Conservation (phyloP, 768 basidiomycete genomes). For the Lactifluus rugatus region DNA sequence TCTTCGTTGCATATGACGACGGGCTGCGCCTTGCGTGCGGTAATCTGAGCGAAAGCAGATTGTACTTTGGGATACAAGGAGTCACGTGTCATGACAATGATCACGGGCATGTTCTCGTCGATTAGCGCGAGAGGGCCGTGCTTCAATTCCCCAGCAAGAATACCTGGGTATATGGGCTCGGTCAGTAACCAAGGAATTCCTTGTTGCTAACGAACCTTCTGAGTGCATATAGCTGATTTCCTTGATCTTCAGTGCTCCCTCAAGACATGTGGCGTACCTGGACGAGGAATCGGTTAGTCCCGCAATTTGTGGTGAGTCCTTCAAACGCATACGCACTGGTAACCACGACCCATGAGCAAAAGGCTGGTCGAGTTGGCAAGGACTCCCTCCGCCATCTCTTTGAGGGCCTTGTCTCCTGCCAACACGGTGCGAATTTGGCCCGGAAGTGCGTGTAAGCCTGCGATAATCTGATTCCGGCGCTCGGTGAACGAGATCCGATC, state of each 20-base stretch:
- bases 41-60: conserved; percentile 92
- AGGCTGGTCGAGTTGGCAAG: conserved; percentile 73
- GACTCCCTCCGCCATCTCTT: conserved; percentile 75
- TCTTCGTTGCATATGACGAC: conserved; percentile 94
- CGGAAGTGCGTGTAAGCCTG: conserved; percentile 85
- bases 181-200: not conserved
- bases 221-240: conserved; percentile 93
- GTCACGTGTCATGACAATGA: conserved; percentile 99
- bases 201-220: conserved; percentile 39
- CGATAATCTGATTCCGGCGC: conserved; percentile 88
- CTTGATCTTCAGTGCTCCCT: conserved; percentile 98
- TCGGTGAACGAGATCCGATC: conserved; percentile 90
- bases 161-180: conserved; percentile 39
- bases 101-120: conserved; percentile 98
- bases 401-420: conserved; percentile 61
- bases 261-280: conserved; percentile 91
- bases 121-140: conserved; percentile 96
- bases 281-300: not conserved
- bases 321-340: conserved; percentile 53
- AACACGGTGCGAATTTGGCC: conserved; percentile 82
- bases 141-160: conserved; percentile 97
- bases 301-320: not conserved
- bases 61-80: conserved; percentile 98
- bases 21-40: conserved; percentile 90
- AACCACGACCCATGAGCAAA: conserved; percentile 95